phyloP scores from a whole-genome alignment of 148 eudicot species.

The Suaeda aralocaspica region DNA sequence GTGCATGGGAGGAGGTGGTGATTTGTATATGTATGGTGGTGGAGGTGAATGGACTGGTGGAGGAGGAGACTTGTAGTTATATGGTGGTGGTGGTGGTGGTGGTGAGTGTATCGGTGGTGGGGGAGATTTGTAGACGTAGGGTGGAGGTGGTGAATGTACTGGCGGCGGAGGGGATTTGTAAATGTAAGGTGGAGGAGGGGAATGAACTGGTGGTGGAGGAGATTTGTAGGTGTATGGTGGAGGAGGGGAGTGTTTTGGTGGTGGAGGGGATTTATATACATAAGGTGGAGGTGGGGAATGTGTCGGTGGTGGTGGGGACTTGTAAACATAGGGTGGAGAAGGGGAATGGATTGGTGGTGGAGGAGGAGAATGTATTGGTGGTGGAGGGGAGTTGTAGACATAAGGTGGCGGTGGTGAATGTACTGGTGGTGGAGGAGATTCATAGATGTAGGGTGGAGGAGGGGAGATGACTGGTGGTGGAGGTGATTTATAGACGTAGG shows the following conservation, averaged over 20 bases:
- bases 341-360: not conserved
- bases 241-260: not conserved
- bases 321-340: not conserved
- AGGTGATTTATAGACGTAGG: not conserved
- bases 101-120: not conserved
- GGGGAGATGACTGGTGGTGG: not conserved
- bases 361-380: not conserved
- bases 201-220: constrained; percentile 13
- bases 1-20: not conserved
- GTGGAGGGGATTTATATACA: constrained; percentile 15
- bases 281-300: constrained; percentile 14
- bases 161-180: constrained; percentile 21
- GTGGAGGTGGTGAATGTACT: not conserved
- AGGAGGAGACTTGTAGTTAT: not conserved
- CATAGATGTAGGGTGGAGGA: not conserved
- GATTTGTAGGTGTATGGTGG: constrained; percentile 13
- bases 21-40: not conserved
- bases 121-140: too few species aligned
- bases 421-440: not conserved
- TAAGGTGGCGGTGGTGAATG: not conserved
- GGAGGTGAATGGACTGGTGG: not conserved
- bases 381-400: not conserved
- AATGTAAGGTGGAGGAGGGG: constrained; percentile 14
- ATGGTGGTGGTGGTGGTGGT: not conserved
- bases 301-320: constrained; percentile 23